These are phyloP conservation scores for Termitomyces sp. DNA, from an alignment of 768 basidiomycete genomes.

Conservation along the genomic window DNA sequence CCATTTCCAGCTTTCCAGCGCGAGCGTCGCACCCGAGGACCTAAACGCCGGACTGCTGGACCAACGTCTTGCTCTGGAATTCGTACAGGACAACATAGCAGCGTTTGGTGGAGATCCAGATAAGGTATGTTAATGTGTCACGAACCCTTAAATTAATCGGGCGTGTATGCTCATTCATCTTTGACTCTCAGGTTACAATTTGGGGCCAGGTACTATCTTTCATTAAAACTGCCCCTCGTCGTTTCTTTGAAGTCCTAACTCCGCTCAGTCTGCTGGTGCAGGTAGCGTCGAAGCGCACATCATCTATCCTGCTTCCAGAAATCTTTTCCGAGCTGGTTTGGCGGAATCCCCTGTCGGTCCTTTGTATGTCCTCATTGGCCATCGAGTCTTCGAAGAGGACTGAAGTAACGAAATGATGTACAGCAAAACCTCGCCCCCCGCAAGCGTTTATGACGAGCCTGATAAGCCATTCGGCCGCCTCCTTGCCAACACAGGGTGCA, in stretches of 20 bases:
- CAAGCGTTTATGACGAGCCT: conserved; percentile 45
- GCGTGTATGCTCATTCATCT: background rate
- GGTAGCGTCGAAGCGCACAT: conserved; percentile 48
- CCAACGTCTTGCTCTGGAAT: conserved; percentile 53
- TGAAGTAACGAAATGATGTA: background rate
- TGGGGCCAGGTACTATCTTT: conserved; percentile 36
- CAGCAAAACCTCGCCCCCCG: conserved; percentile 50
- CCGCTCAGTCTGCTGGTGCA: conserved; percentile 44
- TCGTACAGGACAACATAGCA: conserved; percentile 65
- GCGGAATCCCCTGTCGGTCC: conserved; percentile 52
- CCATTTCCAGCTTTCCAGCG: conserved; percentile 39
- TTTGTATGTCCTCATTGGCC: conserved; percentile 34
- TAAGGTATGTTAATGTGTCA: conserved; percentile 32
- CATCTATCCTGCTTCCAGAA: conserved; percentile 32
- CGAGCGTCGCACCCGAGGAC: conserved; percentile 40
- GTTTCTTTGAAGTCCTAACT: background rate
- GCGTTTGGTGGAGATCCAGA: conserved; percentile 62
- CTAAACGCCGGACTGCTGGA: conserved; percentile 60
- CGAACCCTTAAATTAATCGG: background rate
- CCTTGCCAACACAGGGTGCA: conserved; percentile 42
- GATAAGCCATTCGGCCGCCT: conserved; percentile 49
- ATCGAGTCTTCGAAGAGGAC: rapidly evolving
- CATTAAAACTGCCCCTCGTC: too few relatives aligned
- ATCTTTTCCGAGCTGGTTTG: conserved; percentile 52
- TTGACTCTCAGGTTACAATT: conserved; percentile 40